These are phyloP conservation scores for Metarhizium brunneum DNA, from an alignment of 2,329 filamentous ascomycete genomes.

Conservation along the genomic window DNA sequence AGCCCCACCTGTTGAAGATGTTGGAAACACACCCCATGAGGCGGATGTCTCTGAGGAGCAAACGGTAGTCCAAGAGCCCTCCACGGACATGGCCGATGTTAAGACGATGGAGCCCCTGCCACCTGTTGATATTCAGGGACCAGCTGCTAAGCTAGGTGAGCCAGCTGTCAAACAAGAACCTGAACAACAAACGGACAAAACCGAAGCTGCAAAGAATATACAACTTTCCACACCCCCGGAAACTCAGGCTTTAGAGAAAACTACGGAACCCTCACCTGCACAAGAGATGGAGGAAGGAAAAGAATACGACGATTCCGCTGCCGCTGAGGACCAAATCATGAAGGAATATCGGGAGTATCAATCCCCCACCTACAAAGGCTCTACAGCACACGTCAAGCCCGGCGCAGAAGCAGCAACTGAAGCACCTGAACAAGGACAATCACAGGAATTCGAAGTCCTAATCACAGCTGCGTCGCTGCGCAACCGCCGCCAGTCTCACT, in stretches of 20 bases:
- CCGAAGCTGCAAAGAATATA: not conserved
- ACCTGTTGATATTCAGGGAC: not conserved
- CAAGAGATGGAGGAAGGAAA: not conserved
- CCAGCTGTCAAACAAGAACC: not conserved
- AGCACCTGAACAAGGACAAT: not conserved
- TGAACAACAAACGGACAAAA: not conserved
- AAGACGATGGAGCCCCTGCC: conserved; percentile 8
- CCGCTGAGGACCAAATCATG: conserved; percentile 15
- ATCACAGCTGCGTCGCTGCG: conserved; percentile 21
- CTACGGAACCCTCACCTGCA: not conserved
- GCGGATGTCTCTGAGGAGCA: not conserved
- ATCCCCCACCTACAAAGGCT: not conserved
- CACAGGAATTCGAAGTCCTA: conserved; percentile 14
- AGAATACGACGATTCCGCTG: conserved; percentile 1
- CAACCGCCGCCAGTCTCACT: conserved; percentile 14
- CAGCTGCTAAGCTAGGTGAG: not conserved
- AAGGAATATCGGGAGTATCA: conserved; percentile 10
- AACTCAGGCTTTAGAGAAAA: not conserved
- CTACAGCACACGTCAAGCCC: conserved; percentile 3
- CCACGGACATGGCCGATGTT: not conserved
- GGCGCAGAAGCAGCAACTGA: not conserved
- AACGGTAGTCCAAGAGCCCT: not conserved
- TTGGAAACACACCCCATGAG: not conserved
- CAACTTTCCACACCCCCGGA: not conserved
- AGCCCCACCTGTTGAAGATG: not conserved